Percentiles rank a stretch among this genome's conserved stretches.
Conservation (phyloP, 805 yeast genomes). For the Sporopachydermia quercuum region DNA sequence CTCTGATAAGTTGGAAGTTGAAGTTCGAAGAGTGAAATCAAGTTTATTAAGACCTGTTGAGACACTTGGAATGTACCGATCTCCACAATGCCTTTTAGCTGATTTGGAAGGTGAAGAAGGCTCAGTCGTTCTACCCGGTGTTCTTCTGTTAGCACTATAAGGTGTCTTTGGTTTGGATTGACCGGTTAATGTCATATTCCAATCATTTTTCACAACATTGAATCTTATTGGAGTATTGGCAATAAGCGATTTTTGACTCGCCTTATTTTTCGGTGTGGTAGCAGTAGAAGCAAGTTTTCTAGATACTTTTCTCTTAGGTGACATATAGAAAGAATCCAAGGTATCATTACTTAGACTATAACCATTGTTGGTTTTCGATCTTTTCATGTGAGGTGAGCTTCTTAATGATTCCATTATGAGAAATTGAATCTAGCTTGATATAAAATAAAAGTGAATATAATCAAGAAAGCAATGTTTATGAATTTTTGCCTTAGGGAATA, state of each 20-base stretch:
- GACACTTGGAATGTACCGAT: neutral
- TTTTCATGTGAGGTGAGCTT: neutral
- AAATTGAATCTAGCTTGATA: too few species aligned
- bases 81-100: constrained; percentile 1
- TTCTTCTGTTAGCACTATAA: neutral
- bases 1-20: neutral
- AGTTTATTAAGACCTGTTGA: neutral
- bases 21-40: neutral
- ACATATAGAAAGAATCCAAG: neutral
- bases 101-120: neutral
- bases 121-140: neutral
- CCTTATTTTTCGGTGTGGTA: neutral
- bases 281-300: neutral
- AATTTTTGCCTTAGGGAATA: too few species aligned
- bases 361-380: neutral
- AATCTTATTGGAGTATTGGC: neutral
- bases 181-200: neutral
- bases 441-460: too few species aligned
- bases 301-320: neutral
- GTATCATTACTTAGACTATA: neutral
- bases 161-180: neutral
- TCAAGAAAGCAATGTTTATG: too few species aligned
- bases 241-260: neutral
- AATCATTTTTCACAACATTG: neutral
- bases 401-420: neutral